Conservation (phyloP, 1,139 yeast genomes). For the Saccharomyces hybrid region DNA sequence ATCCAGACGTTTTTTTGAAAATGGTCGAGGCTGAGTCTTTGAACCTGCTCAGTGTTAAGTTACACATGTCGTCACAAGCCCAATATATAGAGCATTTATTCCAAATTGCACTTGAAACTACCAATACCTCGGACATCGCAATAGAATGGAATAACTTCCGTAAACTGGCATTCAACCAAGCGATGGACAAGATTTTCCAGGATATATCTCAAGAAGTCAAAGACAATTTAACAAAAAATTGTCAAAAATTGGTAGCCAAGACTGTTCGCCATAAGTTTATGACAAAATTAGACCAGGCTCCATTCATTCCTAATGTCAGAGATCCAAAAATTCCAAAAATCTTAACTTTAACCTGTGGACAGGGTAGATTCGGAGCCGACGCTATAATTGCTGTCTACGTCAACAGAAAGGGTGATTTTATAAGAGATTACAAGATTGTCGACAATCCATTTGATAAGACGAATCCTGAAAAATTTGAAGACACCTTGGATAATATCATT, state of each 20-base stretch:
- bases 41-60: constrained; percentile 45
- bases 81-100: constrained; percentile 43
- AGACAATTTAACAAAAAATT: constrained; percentile 71
- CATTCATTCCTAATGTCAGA: constrained; percentile 72
- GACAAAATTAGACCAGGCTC: constrained; percentile 82
- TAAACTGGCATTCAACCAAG: constrained; percentile 54
- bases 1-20: constrained; percentile 76
- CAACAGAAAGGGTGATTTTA: constrained; percentile 72
- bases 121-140: constrained; percentile 75
- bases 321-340: constrained; percentile 84
- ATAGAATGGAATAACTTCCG: constrained; percentile 78
- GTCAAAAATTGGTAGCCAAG: constrained; percentile 62
- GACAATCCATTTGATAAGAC: constrained; percentile 47
- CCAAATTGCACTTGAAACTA: constrained; percentile 62
- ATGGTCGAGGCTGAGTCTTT: constrained; percentile 84
- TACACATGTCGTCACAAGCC: constrained; percentile 37
- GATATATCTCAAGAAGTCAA: constrained; percentile 70
- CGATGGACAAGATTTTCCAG: constrained; percentile 61
- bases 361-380: constrained; percentile 70
- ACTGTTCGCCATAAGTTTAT: constrained; percentile 65
- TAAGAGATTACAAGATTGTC: constrained; percentile 70
- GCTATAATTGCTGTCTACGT: constrained; percentile 79
- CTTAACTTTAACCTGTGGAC: constrained; percentile 75
- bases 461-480: constrained; percentile 47
- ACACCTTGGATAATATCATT: constrained; percentile 49